Evolutionary conservation across 2,329 filamentous ascomycete species (phyloP), one percentile per base, ranked within the genome.

Genomic region (Pezicula neosporulosa): DNA sequence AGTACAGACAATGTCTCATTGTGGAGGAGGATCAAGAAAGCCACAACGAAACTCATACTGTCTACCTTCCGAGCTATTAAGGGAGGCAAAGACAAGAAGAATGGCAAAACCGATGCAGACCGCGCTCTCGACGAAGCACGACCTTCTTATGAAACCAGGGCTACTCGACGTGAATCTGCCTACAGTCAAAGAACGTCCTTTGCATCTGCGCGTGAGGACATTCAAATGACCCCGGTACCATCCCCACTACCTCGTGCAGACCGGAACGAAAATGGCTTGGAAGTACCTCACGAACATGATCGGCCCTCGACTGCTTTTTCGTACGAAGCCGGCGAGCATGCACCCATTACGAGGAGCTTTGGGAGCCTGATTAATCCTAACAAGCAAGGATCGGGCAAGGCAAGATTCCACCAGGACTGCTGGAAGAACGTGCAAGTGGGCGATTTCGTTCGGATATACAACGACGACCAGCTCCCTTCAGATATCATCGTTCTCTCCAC

Each of bases 351-450:
- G 10, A 81, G 78, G 59, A 77, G 78, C 56, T 82, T 81, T 60
- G 86, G 86, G 48, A 87, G 75, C 63, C 67, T 99, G 37, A 80
- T 97, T 58, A 89, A 97, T 65, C 83, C 82, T 28, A 78, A 82
- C 44, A 78, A 83, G 54, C 77, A 82, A 13, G 73, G 80, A 0
- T 76, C 82, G 4, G 88, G 87, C 49, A 87, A 81, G 46, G 90
- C 92, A 33, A 82, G 89, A 21, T 99, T 99, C 72, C 93, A 96
- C 69, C 89, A 87, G 61, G 92, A 97, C 64, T 85, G 84, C 41
- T 99, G 94, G 94, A 99, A 99, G 72, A 96, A 85, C 62, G 80
- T 99, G 13, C 86, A 92, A 62, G 94, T 99, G 8, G 94, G 94
- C 44, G 94, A 99, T 69, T 97, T 96, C 70, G 87, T 99, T 49